phyloP scores from a whole-genome alignment of 139 green algal species.

The Deuterostichococcus epilithicus region DNA sequence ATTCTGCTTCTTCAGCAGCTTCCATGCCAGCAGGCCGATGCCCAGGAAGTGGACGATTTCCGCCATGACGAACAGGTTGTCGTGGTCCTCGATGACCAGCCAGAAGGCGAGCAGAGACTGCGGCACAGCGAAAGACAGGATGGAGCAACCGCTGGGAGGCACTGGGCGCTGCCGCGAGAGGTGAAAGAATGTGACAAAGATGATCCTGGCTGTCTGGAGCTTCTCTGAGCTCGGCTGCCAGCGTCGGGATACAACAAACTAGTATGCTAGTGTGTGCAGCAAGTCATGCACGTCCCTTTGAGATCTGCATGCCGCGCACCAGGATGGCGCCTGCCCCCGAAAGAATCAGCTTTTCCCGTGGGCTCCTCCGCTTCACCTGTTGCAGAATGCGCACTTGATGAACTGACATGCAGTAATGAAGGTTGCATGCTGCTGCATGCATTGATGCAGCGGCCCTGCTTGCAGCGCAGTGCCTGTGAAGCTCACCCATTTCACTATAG shows the following conservation, averaged over 20 bases:
- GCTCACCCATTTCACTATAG: slow-evolving; percentile 46
- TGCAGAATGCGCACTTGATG: neutral
- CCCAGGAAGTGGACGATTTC: slow-evolving; percentile 92
- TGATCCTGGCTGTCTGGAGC: neutral
- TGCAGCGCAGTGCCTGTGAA: slow-evolving; percentile 34
- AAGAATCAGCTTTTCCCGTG: neutral
- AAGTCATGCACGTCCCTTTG: no score
- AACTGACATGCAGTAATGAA: neutral
- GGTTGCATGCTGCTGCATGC: neutral
- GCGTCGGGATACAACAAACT: neutral
- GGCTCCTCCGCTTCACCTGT: neutral
- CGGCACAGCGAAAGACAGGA: neutral
- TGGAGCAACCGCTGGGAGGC: neutral
- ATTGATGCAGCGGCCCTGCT: slow-evolving; percentile 18
- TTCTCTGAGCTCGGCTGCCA: neutral
- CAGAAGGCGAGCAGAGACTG: slow-evolving; percentile 66
- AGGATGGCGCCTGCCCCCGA: no score
- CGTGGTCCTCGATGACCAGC: slow-evolving; percentile 92
- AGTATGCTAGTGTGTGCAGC: neutral
- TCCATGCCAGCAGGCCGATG: slow-evolving; percentile 90
- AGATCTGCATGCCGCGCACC: neutral
- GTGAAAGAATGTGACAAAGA: neutral
- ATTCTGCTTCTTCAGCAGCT: slow-evolving; percentile 85
- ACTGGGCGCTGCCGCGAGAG: neutral
- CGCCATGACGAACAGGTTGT: slow-evolving; percentile 94